These are phyloP conservation scores for Metschnikowia drakensbergensis DNA, from an alignment of 805 yeast species.

Conservation along the genomic window DNA sequence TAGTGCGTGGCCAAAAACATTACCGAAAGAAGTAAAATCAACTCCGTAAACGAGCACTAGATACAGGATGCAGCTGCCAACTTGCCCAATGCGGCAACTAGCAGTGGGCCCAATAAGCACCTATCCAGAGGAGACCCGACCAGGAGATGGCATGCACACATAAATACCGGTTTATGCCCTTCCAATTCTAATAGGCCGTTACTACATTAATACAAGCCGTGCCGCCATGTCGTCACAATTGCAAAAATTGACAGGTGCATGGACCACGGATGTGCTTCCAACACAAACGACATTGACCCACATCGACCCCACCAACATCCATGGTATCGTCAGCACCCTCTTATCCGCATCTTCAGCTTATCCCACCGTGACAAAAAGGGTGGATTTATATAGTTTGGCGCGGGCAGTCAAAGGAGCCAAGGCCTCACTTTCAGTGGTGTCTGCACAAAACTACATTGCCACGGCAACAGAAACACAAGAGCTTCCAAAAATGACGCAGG, in stretches of 20 bases:
- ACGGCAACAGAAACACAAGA: conserved; percentile 21
- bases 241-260: conserved; percentile 15
- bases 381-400: conserved; percentile 16
- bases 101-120: background rate
- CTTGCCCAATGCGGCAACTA: background rate
- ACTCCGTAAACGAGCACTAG: background rate
- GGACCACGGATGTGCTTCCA: conserved; percentile 19
- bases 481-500: conserved; percentile 18
- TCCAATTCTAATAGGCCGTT: background rate
- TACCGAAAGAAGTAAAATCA: background rate
- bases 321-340: conserved; percentile 13
- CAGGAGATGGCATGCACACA: background rate
- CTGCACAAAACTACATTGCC: conserved; percentile 20
- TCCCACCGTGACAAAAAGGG: conserved; percentile 14
- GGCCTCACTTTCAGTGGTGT: conserved; percentile 21
- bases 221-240: conserved; percentile 4
- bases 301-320: conserved; percentile 14
- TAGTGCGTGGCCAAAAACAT: background rate
- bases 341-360: conserved; percentile 15
- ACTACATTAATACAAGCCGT: too few species aligned
- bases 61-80: background rate
- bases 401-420: conserved; percentile 18
- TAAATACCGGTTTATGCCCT: background rate
- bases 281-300: conserved; percentile 19
- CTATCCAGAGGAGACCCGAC: background rate